phyloP scores from a whole-genome alignment of 768 basidiomycete genomes.

The Suillus plorans region DNA sequence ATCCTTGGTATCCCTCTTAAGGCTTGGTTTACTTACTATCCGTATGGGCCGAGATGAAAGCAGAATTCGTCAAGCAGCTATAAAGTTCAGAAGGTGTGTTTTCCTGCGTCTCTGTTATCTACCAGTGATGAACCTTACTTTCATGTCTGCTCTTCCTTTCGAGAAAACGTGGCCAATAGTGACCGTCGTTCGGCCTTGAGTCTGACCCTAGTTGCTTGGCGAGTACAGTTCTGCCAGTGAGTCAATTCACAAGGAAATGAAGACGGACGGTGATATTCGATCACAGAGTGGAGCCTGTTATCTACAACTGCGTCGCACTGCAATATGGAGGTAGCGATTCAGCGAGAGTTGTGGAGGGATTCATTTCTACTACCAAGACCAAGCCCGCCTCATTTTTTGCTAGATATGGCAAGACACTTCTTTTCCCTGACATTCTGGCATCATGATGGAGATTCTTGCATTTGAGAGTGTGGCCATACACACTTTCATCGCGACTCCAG shows the following conservation, averaged over 20 bases:
- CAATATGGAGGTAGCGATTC: background rate
- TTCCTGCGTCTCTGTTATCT: background rate
- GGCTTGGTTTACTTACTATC: background rate
- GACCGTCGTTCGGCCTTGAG: background rate
- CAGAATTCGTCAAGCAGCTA: background rate
- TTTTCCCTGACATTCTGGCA: background rate
- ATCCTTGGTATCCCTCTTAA: background rate
- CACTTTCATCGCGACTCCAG: no score
- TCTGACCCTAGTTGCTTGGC: background rate
- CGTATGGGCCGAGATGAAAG: background rate
- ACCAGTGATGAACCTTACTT: background rate
- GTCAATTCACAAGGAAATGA: background rate
- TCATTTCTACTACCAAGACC: background rate
- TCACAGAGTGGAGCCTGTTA: background rate
- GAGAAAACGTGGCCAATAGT: background rate
- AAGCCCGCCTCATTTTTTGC: background rate
- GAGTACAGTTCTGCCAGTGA: slow-evolving; percentile 3
- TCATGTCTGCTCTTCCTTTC: background rate
- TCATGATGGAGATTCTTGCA: background rate
- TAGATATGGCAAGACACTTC: background rate
- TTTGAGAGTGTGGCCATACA: background rate
- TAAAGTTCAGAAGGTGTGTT: background rate
- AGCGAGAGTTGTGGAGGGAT: background rate
- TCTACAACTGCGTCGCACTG: background rate
- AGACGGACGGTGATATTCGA: background rate